Evolutionary conservation across 176 grass and related monocot genomes (phyloP).

Genomic region (Tillandsia leiboldiana): DNA sequence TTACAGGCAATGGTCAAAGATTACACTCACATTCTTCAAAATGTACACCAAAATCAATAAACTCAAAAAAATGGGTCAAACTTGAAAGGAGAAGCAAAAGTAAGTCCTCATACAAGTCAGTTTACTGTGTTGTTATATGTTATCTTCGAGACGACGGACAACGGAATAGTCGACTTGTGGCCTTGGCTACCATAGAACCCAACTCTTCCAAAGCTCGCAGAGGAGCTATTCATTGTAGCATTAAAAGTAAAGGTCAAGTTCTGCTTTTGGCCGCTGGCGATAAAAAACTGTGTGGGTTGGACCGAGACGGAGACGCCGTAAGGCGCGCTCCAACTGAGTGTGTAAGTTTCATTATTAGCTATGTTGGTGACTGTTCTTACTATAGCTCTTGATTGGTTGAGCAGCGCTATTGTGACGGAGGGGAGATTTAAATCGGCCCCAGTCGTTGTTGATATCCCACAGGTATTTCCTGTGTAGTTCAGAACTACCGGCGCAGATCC

Average conservation of each 20-base stretch:
- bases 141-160: slow-evolving; percentile 66
- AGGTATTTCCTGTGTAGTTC: slow-evolving; percentile 79
- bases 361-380: slow-evolving; percentile 56
- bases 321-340: slow-evolving; percentile 48
- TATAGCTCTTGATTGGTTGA: slow-evolving; percentile 57
- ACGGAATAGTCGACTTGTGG: slow-evolving; percentile 46
- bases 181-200: slow-evolving; percentile 72
- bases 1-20: background rate
- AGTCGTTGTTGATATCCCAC: slow-evolving; percentile 32
- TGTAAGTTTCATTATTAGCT: slow-evolving; percentile 55
- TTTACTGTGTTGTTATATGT: slow-evolving; percentile 8
- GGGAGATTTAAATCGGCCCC: slow-evolving; percentile 77
- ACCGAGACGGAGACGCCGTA: slow-evolving; percentile 47
- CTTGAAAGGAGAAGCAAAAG: background rate
- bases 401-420: slow-evolving; percentile 68
- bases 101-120: background rate
- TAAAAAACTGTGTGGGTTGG: slow-evolving; percentile 35
- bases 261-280: slow-evolving; percentile 59
- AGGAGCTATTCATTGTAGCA: slow-evolving; percentile 49
- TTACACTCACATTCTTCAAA: background rate
- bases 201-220: slow-evolving; percentile 57
- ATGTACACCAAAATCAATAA: background rate
- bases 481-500: slow-evolving; percentile 59
- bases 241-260: slow-evolving; percentile 51
- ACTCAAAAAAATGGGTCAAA: background rate